phyloP scores from a whole-genome alignment of 208 protist genomes.

The Crithidia thermophila region DNA sequence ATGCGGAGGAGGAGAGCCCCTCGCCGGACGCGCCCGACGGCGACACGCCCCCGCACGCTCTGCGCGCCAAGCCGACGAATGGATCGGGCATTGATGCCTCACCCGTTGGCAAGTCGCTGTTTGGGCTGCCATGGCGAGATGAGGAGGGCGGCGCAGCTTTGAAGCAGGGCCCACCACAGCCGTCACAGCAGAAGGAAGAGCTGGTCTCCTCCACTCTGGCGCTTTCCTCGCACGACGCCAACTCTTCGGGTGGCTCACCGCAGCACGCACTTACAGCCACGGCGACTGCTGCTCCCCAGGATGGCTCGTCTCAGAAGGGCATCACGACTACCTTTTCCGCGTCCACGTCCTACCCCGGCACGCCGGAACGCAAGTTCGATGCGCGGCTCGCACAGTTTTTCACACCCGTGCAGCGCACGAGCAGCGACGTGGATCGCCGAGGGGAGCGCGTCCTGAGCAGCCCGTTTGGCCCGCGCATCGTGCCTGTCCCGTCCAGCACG shows the following conservation, averaged over 20 bases:
- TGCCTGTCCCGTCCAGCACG: not conserved
- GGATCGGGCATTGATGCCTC: not conserved
- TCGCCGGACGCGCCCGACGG: not conserved
- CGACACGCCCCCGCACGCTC: not conserved
- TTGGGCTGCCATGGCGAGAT: not conserved
- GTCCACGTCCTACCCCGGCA: not conserved
- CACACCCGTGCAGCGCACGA: not conserved
- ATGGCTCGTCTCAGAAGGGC: no score
- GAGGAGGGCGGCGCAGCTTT: no score
- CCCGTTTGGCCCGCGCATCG: not conserved
- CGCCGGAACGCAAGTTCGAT: slow-evolving; percentile 3
- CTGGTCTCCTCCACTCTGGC: no score
- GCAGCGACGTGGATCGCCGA: not conserved
- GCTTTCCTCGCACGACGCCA: no score
- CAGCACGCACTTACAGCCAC: no score
- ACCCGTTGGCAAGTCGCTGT: not conserved
- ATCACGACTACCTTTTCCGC: not conserved
- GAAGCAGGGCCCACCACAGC: no score
- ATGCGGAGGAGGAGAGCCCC: no score
- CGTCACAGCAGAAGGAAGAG: no score
- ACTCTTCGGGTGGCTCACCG: no score
- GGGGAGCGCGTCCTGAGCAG: not conserved
- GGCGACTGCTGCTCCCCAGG: no score
- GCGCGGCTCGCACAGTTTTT: slow-evolving; percentile 18
- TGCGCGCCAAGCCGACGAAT: not conserved